Conservation (phyloP, 768 basidiomycete species). For the Lactarius sp. region DNA sequence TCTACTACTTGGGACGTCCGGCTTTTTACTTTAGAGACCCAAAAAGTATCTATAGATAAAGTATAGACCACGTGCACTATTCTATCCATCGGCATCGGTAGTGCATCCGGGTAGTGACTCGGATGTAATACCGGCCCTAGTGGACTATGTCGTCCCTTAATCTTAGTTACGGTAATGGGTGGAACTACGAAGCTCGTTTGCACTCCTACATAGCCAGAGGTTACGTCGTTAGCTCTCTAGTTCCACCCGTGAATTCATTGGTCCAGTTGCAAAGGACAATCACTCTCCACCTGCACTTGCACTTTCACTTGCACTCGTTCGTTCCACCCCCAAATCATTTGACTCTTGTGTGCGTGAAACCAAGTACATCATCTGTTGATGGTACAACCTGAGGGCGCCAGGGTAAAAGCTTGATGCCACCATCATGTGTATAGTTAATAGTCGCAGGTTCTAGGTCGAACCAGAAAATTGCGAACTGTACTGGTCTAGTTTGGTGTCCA, state of each 20-base stretch:
- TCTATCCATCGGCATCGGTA: not conserved
- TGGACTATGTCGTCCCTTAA: too few species aligned
- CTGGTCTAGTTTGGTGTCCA: too few species aligned
- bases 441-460: not conserved
- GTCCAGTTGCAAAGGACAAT: too few species aligned
- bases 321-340: conserved; percentile 1
- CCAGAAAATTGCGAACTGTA: too few species aligned
- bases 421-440: conserved; percentile 10
- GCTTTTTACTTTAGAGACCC: not conserved
- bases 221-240: too few species aligned
- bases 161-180: too few species aligned
- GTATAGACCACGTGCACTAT: not conserved
- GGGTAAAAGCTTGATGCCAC: not conserved
- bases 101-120: too few species aligned
- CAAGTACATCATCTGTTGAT: not conserved
- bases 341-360: not conserved
- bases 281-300: not conserved
- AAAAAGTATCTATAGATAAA: not conserved
- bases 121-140: too few species aligned
- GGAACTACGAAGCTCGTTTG: too few species aligned
- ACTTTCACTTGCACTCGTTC: not conserved
- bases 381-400: not conserved
- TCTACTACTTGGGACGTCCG: not conserved
- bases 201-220: too few species aligned
- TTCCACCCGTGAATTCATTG: too few species aligned